These are phyloP conservation scores for Saprolegnia diclina DNA, from an alignment of 352 stramenopile species.

Conservation along the genomic window DNA sequence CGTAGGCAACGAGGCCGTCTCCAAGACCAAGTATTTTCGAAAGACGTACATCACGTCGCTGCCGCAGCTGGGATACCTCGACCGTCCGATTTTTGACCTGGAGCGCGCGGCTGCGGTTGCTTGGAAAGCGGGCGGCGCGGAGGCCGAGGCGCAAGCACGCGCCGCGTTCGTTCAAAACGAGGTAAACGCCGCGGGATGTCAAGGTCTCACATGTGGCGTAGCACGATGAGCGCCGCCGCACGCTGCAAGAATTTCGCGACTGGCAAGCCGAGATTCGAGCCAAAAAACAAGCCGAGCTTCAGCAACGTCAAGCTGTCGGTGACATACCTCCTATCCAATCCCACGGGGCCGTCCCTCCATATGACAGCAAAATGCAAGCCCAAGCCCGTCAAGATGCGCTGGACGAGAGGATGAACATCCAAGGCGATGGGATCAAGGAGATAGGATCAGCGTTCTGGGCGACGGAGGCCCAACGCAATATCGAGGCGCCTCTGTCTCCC, in stretches of 20 bases:
- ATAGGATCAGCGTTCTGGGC: conserved; percentile 8
- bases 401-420: conserved; percentile 17
- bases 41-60: conserved; percentile 89
- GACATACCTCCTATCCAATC: conserved; percentile 38
- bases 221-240: conserved; percentile 56
- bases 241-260: conserved; percentile 70
- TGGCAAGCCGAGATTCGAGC: conserved; percentile 68
- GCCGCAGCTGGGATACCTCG: conserved; percentile 84
- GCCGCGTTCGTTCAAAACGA: conserved; percentile 68
- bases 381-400: conserved; percentile 9
- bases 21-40: conserved; percentile 88
- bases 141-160: conserved; percentile 82
- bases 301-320: conserved; percentile 33
- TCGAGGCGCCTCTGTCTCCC: no score
- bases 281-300: conserved; percentile 53
- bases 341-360: conserved; percentile 31
- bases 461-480: not conserved
- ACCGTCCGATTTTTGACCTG: conserved; percentile 91
- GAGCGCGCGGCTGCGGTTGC: conserved; percentile 80
- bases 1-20: conserved; percentile 87
- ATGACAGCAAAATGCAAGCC: not conserved
- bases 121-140: conserved; percentile 82
- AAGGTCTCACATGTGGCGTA: conserved; percentile 8
- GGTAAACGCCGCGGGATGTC: conserved; percentile 9
- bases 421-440: conserved; percentile 36